Percentiles rank a stretch among this genome's conserved stretches.
These are phyloP conservation scores for Nannizziopsis arthrosporioides DNA, from an alignment of 2,329 filamentous ascomycete species.

Conservation along the genomic window DNA sequence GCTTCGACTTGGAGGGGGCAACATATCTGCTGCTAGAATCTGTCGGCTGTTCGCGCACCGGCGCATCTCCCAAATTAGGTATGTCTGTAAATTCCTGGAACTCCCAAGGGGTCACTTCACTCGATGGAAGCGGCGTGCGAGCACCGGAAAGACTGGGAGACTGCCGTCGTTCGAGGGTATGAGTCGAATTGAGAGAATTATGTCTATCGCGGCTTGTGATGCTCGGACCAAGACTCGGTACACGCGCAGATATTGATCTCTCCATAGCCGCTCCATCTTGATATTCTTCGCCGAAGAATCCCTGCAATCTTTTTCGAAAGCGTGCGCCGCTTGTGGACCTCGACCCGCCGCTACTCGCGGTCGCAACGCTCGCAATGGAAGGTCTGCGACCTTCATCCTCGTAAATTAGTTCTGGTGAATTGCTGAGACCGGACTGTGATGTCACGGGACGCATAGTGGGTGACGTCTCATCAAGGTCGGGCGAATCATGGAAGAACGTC, in stretches of 20 bases:
- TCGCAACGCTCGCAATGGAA: constrained; percentile 71
- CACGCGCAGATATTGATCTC: constrained; percentile 7
- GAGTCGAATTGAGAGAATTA: constrained; percentile 65
- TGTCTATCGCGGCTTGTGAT: constrained; percentile 58
- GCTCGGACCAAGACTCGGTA: constrained; percentile 6
- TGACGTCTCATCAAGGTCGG: constrained; percentile 37
- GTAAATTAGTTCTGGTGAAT: constrained; percentile 10
- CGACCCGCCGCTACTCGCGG: constrained; percentile 68
- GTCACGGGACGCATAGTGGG: constrained; percentile 50
- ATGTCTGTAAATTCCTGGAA: constrained; percentile 83
- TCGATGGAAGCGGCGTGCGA: constrained; percentile 73
- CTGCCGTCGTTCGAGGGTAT: constrained; percentile 41
- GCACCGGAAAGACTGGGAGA: constrained; percentile 69
- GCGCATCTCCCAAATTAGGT: constrained; percentile 63
- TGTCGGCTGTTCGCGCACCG: constrained; percentile 57
- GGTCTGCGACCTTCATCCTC: constrained; percentile 54
- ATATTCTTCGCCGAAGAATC: constrained; percentile 73
- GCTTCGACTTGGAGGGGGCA: constrained; percentile 18
- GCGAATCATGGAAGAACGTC: constrained; percentile 12
- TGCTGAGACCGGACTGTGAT: constrained; percentile 18
- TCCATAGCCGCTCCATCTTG: constrained; percentile 7
- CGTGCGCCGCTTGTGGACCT: constrained; percentile 46
- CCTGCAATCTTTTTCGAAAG: constrained; percentile 64
- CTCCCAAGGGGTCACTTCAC: constrained; percentile 93
- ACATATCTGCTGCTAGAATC: constrained; percentile 52